Conservation (phyloP, 805 yeast species). For the Kodamaea kaohsiungensis region DNA sequence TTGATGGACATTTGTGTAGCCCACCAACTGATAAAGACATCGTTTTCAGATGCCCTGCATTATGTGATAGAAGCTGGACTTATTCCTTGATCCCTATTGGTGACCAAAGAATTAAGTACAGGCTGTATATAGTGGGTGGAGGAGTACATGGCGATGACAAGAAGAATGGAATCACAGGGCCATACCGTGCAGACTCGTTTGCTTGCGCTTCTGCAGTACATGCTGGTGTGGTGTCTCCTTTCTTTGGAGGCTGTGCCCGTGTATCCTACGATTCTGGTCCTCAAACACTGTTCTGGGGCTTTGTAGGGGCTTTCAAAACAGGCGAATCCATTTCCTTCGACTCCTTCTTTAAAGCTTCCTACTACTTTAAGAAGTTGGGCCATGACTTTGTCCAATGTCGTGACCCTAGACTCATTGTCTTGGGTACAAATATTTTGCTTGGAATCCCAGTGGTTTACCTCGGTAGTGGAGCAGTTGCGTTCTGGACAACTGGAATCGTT, state of each 20-base stretch:
- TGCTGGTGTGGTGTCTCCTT: conserved; percentile 74
- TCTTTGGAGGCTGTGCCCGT: conserved; percentile 77
- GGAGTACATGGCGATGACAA: conserved; percentile 35
- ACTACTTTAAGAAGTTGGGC: conserved; percentile 48
- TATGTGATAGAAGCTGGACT: conserved; percentile 78
- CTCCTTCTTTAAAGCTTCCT: conserved; percentile 77
- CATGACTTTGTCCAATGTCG: conserved; percentile 51
- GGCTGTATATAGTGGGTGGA: conserved; percentile 78
- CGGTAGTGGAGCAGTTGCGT: conserved; percentile 45
- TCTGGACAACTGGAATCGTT: conserved; percentile 58
- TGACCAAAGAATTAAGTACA: conserved; percentile 60
- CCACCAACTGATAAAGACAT: conserved; percentile 47
- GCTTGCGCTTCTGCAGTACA: conserved; percentile 91
- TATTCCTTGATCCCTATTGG: conserved; percentile 80
- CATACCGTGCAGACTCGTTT: conserved; percentile 86
- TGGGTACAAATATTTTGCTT: conserved; percentile 57
- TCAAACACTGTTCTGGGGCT: conserved; percentile 44
- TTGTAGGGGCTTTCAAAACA: conserved; percentile 53
- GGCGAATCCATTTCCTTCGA: conserved; percentile 58
- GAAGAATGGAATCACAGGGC: conserved; percentile 42
- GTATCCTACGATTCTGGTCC: conserved; percentile 58
- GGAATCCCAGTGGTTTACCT: conserved; percentile 63
- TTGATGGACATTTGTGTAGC: conserved; percentile 61
- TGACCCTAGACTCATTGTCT: conserved; percentile 65
- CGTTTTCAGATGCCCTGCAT: conserved; percentile 79